Base-by-base conservation (phyloP, 2,329 filamentous ascomycete species). In the Achaetomium macrosporum region DNA sequence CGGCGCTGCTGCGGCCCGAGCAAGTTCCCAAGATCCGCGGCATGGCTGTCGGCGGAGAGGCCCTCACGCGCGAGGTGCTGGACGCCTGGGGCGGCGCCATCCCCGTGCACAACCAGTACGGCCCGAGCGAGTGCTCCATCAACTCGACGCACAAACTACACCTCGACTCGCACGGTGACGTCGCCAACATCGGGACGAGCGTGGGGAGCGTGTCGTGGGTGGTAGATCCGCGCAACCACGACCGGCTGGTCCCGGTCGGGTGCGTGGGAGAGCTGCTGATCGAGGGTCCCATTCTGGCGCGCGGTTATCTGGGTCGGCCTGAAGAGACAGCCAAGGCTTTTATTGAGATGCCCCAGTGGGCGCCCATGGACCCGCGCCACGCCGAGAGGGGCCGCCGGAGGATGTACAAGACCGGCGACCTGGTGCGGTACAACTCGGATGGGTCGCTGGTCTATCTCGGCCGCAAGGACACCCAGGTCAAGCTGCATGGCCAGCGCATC, bases 401-500 rank as follows among this genome's bases (percentile, higher is more conserved):
- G 58, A 13, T 76, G 16, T 76, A 75, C 60, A 69, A 67, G 43
- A 74, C 73, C 0, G 73, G 73, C 31, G 73, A 76, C 56, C 64
- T 76, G 12, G 73, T 65, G 12, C 62, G 58, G 48, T 69, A 69
- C 30, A 57, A 65, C 46, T 61, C 59, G 5, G 67, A 71, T 54
- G 69, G 65, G 8, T 57, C 59, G 19, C 56, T 77, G 6, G 56
- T 66, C 0, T 75, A 69, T 47, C 56, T 76, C 42, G 77, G 76
- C 47, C 69, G 78, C 39, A 76, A 76, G 55, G 77, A 81, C 59
- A 71, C 69, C 0, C 77, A 81, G 61, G 71, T 81, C 42, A 82
- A 82, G 61, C 62, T 82, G n/a, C 71, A 73, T 25, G 81, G 81
- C 31, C 79, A 73, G 50, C 63, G 77, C 48, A 68, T 78, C 51